Base-by-base conservation (phyloP, 805 yeast genomes). In the Candida adriatica region DNA sequence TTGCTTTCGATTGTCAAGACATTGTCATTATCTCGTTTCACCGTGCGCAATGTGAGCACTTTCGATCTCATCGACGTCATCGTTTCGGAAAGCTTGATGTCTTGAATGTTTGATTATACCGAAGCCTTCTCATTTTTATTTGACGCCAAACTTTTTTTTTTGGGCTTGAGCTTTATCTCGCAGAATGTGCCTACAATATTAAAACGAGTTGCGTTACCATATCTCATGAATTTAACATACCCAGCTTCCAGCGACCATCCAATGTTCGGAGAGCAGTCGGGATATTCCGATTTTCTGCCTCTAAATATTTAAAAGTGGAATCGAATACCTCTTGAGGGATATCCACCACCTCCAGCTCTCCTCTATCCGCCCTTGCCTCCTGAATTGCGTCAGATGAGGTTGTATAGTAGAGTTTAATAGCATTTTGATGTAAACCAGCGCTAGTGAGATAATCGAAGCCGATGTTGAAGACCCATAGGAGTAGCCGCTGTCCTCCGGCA, bases 381-480 rank as follows among this genome's bases (percentile, higher is more conserved):
- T 43, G 45, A 15, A 64, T 54, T 6, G 48, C 43, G 0, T 24
- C 34, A 0, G 29, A n/a, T 18, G 62, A 59, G 2, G 49, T 44
- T 1, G 68, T 55, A 39, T 62, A 75, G 37, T 69, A 53, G 0
- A 74, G 50, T 45, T 75, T 75, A 33, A 72, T 42, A 2, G 70
- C 53, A 31, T 54, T 42, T 9, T 20, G 40, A 27, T 34, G 46
- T 13, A 30, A 26, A 11, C 13, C 35, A 4, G 20, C 15, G 8
- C 19, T 30, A 6, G 34, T 39, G 4, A 38, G 16, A 39, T 46
- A 51, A 39, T 41, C 43, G 5, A 70, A 45, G 6, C 66, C 68
- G 17, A 58, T 51, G 43, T 64, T 72, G 45, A 75, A 68, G 8
- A 75, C 66, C 79, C 82, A 75, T 2, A 70, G 26, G 29, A 59